Evolutionary conservation across 2,329 filamentous ascomycete species (phyloP).

Genomic region (Amauroascus niger): DNA sequence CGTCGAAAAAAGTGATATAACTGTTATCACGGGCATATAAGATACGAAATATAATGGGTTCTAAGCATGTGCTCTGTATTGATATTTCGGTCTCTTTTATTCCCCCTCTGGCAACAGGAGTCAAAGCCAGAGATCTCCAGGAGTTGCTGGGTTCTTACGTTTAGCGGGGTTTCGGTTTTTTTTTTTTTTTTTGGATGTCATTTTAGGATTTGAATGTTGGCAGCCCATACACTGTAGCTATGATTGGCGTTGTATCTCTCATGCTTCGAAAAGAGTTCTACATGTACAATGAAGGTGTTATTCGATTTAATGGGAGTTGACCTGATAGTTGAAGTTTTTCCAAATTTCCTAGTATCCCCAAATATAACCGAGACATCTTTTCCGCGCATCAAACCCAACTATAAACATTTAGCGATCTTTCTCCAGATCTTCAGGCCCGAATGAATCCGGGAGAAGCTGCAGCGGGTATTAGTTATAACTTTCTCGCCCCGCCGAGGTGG

Average conservation of each 20-base stretch:
- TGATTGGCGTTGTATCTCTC: not conserved
- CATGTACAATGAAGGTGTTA: not conserved
- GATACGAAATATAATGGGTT: slow-evolving; percentile 5
- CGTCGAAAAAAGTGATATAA: not conserved
- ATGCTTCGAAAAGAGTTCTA: not conserved
- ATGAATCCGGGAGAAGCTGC: slow-evolving; percentile 58
- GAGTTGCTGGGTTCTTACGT: not conserved
- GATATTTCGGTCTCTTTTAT: not conserved
- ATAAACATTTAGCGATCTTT: not conserved
- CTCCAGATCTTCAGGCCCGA: slow-evolving; percentile 52
- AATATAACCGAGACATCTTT: too few relatives aligned
- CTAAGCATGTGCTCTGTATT: not conserved
- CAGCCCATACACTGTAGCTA: not conserved
- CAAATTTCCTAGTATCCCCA: not conserved
- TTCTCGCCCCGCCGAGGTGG: not conserved
- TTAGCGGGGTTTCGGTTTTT: slow-evolving; percentile 3
- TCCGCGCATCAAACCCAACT: too few relatives aligned
- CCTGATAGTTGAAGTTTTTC: not conserved
- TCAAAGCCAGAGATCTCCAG: not conserved
- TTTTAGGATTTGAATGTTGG: not conserved
- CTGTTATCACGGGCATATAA: slow-evolving; percentile 3
- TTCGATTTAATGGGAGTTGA: not conserved
- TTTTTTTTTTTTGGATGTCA: not conserved
- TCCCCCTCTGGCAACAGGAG: not conserved
- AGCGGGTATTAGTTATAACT: not conserved